These are phyloP conservation scores for Coemansia sp. DNA, from an alignment of 192 early-diverging fungal species.

Conservation along the genomic window DNA sequence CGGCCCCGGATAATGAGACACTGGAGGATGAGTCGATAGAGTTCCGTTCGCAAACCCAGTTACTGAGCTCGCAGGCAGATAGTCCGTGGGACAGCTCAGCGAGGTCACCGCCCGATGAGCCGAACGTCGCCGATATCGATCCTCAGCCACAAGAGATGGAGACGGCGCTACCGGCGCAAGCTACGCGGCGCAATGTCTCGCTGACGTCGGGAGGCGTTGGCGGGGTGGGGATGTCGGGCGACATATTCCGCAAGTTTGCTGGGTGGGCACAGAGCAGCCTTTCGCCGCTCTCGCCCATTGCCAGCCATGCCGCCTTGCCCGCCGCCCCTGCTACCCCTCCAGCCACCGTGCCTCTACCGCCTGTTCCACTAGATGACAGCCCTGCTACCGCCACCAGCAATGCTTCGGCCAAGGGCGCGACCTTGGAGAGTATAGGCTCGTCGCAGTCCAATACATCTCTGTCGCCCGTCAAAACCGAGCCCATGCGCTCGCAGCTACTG, in stretches of 20 bases:
- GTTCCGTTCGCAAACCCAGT: constrained; percentile 4
- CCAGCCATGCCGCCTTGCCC: neutral
- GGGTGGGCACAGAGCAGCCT: constrained; percentile 32
- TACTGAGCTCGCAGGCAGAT: neutral
- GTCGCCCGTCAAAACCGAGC: constrained; percentile 41
- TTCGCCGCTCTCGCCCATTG: constrained; percentile 17
- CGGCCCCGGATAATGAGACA: neutral
- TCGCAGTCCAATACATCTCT: constrained; percentile 39
- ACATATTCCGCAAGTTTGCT: constrained; percentile 38
- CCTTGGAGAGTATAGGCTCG: constrained; percentile 13
- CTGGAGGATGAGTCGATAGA: constrained; percentile 14
- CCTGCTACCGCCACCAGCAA: no score
- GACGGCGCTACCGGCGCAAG: neutral
- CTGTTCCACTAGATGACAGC: neutral
- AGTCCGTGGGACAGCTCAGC: neutral
- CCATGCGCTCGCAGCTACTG: constrained; percentile 43
- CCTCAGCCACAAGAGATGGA: neutral
- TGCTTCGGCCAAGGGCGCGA: neutral
- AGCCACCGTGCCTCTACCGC: neutral
- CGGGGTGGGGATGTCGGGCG: constrained; percentile 35
- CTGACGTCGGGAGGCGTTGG: constrained; percentile 5
- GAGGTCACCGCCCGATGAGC: neutral
- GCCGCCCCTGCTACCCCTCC: constrained; percentile 4
- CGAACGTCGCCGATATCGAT: neutral
- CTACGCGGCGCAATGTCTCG: constrained; percentile 5